Evolutionary conservation across 2,329 filamentous ascomycete species (phyloP).

Genomic region (Stagonosporopsis tanaceti): DNA sequence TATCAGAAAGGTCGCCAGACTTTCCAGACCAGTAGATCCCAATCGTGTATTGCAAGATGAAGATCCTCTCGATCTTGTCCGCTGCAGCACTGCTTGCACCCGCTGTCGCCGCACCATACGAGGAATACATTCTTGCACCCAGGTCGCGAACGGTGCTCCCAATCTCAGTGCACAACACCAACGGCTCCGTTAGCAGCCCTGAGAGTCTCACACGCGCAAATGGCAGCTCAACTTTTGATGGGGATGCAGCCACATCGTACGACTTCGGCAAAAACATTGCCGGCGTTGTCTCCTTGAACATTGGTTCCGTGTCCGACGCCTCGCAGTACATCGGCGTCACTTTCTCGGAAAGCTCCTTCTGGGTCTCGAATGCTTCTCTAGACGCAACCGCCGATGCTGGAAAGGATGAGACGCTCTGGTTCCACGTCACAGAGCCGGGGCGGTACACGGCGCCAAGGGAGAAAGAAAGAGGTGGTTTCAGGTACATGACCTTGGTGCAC

Average conservation of each 20-base stretch:
- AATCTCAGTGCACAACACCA: slow-evolving; percentile 48
- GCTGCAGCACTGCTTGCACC: slow-evolving; percentile 5
- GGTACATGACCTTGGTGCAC: slow-evolving; percentile 56
- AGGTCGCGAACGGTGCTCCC: slow-evolving; percentile 43
- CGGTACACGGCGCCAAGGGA: slow-evolving; percentile 53
- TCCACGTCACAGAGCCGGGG: slow-evolving; percentile 51
- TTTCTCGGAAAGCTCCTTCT: slow-evolving; percentile 55
- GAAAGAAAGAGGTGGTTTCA: slow-evolving; percentile 56
- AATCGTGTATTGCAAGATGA: slow-evolving; percentile 1
- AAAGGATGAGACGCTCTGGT: slow-evolving; percentile 60
- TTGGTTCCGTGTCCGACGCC: slow-evolving; percentile 43
- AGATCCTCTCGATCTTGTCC: neutral
- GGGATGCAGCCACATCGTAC: slow-evolving; percentile 50
- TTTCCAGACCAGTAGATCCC: neutral
- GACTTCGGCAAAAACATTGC: slow-evolving; percentile 56
- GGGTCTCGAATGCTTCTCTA: slow-evolving; percentile 57
- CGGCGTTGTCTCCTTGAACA: slow-evolving; percentile 49
- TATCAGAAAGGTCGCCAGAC: neutral
- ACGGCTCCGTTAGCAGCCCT: slow-evolving; percentile 51
- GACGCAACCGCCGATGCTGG: slow-evolving; percentile 59
- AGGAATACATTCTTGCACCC: slow-evolving; percentile 54
- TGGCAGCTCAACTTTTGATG: slow-evolving; percentile 47
- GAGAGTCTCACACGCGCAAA: slow-evolving; percentile 39
- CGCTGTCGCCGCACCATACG: slow-evolving; percentile 37
- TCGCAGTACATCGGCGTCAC: slow-evolving; percentile 54